A percentile compares a stretch with the other conserved stretches of the same genome.
Evolutionary conservation across 768 basidiomycete species (phyloP).

Genomic region (Kwoniella sp.): DNA sequence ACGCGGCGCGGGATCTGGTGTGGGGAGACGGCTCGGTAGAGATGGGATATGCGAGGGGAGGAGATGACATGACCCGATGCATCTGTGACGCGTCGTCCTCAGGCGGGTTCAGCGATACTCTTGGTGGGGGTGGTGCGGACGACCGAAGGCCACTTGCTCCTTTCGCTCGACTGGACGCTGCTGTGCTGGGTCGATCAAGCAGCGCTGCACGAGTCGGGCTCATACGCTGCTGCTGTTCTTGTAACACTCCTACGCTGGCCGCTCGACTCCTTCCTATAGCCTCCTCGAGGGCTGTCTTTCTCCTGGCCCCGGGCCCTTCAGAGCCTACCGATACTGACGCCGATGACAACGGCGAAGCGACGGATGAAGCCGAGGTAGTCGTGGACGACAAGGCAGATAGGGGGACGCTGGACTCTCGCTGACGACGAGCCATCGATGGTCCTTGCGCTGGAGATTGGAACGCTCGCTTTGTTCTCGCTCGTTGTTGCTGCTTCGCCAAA

Average conservation of each 20-base stretch:
- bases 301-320: constrained; percentile 10
- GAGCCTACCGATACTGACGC: constrained; percentile 8
- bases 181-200: constrained; percentile 4
- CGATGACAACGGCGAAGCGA: constrained; percentile 8
- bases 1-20: not conserved
- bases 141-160: not conserved
- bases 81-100: not conserved
- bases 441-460: constrained; percentile 39
- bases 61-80: constrained; percentile 13
- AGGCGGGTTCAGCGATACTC: constrained; percentile 12
- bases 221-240: constrained; percentile 13
- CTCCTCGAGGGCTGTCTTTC: constrained; percentile 44
- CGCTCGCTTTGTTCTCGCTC: constrained; percentile 39
- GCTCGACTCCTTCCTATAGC: constrained; percentile 44
- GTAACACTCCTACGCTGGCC: constrained; percentile 26
- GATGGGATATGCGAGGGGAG: constrained; percentile 34
- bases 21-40: constrained; percentile 27
- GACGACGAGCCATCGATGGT: constrained; percentile 12
- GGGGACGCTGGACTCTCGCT: not conserved
- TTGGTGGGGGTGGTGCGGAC: constrained; percentile 12
- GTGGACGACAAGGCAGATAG: constrained; percentile 10
- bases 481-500: constrained; percentile 47
- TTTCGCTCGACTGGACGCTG: not conserved
- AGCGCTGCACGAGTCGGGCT: constrained; percentile 18
- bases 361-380: constrained; percentile 13